Base-by-base conservation (phyloP, 805 yeast genomes). In the Wickerhamiella spandovensis region DNA sequence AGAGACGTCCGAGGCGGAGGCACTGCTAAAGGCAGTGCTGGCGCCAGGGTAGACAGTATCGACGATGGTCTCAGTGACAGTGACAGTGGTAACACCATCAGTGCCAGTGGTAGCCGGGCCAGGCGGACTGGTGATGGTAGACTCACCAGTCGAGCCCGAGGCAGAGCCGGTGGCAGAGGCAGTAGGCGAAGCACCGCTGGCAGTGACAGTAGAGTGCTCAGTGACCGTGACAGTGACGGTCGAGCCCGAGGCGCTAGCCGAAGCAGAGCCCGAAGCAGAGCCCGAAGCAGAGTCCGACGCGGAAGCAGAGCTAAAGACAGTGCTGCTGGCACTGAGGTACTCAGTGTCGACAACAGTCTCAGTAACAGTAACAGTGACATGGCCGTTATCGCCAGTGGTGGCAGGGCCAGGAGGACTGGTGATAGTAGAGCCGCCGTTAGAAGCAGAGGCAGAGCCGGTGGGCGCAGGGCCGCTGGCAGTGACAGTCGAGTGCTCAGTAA, bases 31-130 rank as follows among this genome's bases (percentile, higher is more conserved):
- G n/a, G 12, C 39, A 35, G 39, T 15, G 35, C n/a, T 30, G 13
- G 20, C 39, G 9, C 20, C 6, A 7, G 39, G 39, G 39, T 35
- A 35, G 18, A 35, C 39, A 7, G 32, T 28, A 28, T 28, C 32
- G 15, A 28, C 32, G 48, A 23, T 35, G 13, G 48, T 46, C 15
- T 30, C 24, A 25, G 49, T 47, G n/a, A n/a, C 30, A 13, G 46
- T 48, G 13, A 23, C 46, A 42, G 46, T 17, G 9, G 43, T 38
- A 38, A 43, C 8, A 25, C 30, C 43, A 12, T 43, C n/a, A 21
- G 6, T 9, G 15, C 18, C 28, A 22, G 45, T 23, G 17, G 32
- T 24, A n/a, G 43, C 25, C 18, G 24, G 37, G 8, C 22, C n/a
- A 22, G 51, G 15, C 20, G 46, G 8, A n/a, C 43, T 7, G 13